Conservation (phyloP, 2,329 filamentous ascomycete species). For the Paecilomyces formosus region DNA sequence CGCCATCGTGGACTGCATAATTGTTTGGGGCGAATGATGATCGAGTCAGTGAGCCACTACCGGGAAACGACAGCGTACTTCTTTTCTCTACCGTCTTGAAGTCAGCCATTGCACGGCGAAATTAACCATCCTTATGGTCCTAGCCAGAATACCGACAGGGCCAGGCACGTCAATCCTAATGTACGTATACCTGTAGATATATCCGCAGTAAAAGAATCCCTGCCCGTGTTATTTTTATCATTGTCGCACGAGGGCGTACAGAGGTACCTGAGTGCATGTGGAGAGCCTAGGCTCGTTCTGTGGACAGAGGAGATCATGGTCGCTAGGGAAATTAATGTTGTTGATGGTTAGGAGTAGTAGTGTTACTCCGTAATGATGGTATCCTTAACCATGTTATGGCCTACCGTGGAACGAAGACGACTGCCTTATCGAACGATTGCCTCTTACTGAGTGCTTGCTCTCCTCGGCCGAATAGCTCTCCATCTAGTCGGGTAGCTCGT, state of each 20-base stretch:
- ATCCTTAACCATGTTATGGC: not conserved
- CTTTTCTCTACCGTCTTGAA: not conserved
- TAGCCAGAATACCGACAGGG: not conserved
- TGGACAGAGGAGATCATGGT: not conserved
- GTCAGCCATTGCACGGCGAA: not conserved
- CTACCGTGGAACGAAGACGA: not conserved
- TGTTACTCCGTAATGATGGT: not conserved
- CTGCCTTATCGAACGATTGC: not conserved
- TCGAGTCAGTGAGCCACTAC: not conserved
- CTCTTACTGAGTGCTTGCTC: not conserved
- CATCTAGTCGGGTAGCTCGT: not conserved
- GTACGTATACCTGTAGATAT: not conserved
- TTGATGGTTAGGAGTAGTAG: too few species aligned
- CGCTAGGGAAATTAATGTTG: not conserved
- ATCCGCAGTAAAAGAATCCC: not conserved
- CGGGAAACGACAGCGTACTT: not conserved
- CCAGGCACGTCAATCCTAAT: not conserved
- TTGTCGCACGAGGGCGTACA: not conserved
- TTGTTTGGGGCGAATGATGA: not conserved
- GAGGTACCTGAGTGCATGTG: not conserved
- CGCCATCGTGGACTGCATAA: not conserved
- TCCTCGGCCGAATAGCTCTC: not conserved
- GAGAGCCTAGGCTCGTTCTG: too few species aligned
- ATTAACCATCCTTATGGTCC: not conserved
- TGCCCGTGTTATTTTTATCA: not conserved